Conservation (phyloP, 2,329 filamentous ascomycete genomes). For the Diaporthe sp. region DNA sequence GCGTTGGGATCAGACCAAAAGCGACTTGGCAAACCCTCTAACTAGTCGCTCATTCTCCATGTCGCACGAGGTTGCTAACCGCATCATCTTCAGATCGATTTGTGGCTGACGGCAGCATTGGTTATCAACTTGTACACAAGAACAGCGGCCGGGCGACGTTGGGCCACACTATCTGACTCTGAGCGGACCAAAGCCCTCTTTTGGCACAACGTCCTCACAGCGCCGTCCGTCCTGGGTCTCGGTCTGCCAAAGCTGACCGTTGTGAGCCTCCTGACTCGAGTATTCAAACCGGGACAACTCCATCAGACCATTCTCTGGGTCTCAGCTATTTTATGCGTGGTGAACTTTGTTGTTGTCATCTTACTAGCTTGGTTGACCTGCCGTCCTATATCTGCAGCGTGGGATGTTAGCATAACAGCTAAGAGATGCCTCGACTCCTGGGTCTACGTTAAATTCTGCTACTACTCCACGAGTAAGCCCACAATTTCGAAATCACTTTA, state of each 20-base stretch:
- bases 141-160: not conserved
- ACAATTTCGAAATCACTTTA: too few species aligned
- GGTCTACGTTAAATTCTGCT: constrained; percentile 20
- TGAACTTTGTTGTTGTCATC: constrained; percentile 5
- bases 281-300: not conserved
- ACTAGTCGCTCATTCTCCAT: too few species aligned
- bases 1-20: not conserved
- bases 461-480: constrained; percentile 3
- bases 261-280: constrained; percentile 13
- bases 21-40: not conserved
- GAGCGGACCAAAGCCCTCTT: not conserved
- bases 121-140: not conserved
- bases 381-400: not conserved
- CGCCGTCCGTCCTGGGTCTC: not conserved
- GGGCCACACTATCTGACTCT: not conserved
- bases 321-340: not conserved
- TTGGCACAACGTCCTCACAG: constrained; percentile 5
- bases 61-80: not conserved
- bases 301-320: constrained; percentile 1
- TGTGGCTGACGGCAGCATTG: constrained; percentile 16
- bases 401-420: not conserved
- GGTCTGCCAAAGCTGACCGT: constrained; percentile 16
- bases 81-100: not conserved
- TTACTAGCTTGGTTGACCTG: not conserved
- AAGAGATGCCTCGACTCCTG: not conserved